phyloP scores from a whole-genome alignment of 2,329 filamentous ascomycete genomes.

The Cryphonectria naterciae region DNA sequence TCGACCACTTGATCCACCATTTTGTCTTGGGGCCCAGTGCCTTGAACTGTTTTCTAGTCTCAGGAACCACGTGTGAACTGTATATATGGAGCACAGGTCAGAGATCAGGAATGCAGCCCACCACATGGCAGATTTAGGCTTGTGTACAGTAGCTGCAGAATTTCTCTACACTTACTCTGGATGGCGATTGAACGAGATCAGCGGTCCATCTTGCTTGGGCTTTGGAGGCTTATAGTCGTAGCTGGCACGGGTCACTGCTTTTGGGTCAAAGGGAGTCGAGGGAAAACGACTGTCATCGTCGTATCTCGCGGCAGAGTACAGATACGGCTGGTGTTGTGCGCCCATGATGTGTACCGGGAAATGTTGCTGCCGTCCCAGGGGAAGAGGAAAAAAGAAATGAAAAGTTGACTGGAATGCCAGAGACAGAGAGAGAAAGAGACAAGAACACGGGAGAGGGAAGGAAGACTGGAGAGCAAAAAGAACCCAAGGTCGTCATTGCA shows the following conservation, averaged over 20 bases:
- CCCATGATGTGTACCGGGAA: conserved; percentile 35
- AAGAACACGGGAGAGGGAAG: neutral
- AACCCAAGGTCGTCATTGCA: neutral
- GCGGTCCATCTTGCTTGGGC: conserved; percentile 72
- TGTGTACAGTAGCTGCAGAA: too few species aligned
- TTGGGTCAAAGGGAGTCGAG: conserved; percentile 76
- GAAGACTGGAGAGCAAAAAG: neutral
- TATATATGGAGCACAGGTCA: conserved; percentile 2
- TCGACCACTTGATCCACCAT: conserved; percentile 68
- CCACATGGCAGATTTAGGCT: neutral
- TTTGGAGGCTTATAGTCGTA: conserved; percentile 66
- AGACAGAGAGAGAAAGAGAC: neutral
- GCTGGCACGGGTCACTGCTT: conserved; percentile 80
- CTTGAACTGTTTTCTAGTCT: conserved; percentile 63
- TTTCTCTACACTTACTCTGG: conserved; percentile 68
- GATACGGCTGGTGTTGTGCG: conserved; percentile 60
- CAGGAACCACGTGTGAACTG: conserved; percentile 66
- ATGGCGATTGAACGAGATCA: conserved; percentile 83
- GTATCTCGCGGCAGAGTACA: conserved; percentile 64
- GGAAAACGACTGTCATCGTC: conserved; percentile 57
- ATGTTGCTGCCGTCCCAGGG: neutral
- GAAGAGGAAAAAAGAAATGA: too few species aligned
- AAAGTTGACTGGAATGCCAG: neutral
- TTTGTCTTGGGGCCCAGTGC: conserved; percentile 74
- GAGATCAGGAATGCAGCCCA: neutral